Conservation (phyloP, 2,329 filamentous ascomycete species). For the Colletotrichum sp. region DNA sequence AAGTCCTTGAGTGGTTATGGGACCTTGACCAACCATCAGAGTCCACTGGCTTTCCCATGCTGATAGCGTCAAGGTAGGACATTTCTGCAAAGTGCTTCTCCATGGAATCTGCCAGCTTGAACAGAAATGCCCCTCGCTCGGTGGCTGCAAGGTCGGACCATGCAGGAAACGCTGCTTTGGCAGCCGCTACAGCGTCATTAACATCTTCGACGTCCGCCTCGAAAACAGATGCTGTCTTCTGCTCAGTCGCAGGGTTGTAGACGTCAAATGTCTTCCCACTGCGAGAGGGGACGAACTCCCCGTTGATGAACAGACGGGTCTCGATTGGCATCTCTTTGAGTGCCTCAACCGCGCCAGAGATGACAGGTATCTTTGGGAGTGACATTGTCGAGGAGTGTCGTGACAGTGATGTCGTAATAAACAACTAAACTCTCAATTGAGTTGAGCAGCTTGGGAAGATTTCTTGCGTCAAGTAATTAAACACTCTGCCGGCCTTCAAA, state of each 20-base stretch:
- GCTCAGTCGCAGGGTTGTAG: slow-evolving; percentile 24
- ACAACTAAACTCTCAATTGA: neutral
- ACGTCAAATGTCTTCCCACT: neutral
- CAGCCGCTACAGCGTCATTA: slow-evolving; percentile 50
- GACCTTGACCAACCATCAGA: slow-evolving; percentile 73
- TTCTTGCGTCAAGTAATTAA: neutral
- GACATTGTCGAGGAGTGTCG: neutral
- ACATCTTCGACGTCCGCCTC: slow-evolving; percentile 59
- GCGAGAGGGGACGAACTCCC: neutral
- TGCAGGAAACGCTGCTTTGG: slow-evolving; percentile 51
- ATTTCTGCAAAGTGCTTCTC: slow-evolving; percentile 41
- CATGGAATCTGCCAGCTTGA: slow-evolving; percentile 67
- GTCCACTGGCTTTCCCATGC: neutral
- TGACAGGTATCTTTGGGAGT: neutral
- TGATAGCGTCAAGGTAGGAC: neutral
- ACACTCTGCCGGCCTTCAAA: neutral
- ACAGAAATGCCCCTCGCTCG: slow-evolving; percentile 64
- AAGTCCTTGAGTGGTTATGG: slow-evolving; percentile 62
- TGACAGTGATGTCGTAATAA: neutral
- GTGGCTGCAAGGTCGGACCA: neutral
- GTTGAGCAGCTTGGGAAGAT: neutral
- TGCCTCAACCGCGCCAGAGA: neutral
- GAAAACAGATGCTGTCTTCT: slow-evolving; percentile 18
- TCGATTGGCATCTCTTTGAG: neutral
- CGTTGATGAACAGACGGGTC: neutral